Evolutionary conservation across 2,329 filamentous ascomycete genomes (phyloP), one percentile per base, ranked within the genome.

Genomic region (Pseudogymnoascus sp.): DNA sequence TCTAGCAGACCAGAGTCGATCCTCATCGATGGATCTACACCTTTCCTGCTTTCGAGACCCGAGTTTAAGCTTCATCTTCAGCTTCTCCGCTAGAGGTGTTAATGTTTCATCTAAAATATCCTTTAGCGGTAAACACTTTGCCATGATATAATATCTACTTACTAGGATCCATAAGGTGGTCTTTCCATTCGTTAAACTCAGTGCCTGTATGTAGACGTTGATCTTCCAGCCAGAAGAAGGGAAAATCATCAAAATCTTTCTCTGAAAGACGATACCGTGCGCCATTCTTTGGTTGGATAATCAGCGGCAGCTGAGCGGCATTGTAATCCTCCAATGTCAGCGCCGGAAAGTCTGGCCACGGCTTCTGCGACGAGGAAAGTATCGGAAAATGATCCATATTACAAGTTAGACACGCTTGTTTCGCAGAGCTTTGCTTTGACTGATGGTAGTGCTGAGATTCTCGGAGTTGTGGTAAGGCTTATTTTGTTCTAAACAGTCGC

Each of bases 211-310:
- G 49, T 34, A 56, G 28, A 14, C 25, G 9, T 18, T 18, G 8
- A 18, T 56, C 49, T 21, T 56, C 49, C 5, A 56, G n/a, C 49
- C 49, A 56, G n/a, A 56, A 56, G n/a, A 56, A 56, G 9, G 49
- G 49, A 5, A 56, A 56, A 14, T 56, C 49, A 3, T 56, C 49
- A 18, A 56, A 56, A 34, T 34, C 25, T 7, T 34, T 56, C 49
- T 56, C 9, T 18, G 49, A 18, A 14, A 56, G n/a, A 34, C 49
- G 49, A 56, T 56, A 56, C n/a, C 21, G n/a, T 56, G 49, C 18
- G 18, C 34, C 5, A 56, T 56, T 25, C 49, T 56, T 34, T 56
- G 49, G 49, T 12, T 31, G n/a, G 25, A 56, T n/a, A 12, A 56
- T 56, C 4, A 5, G 6, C n/a, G 49, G 49, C 9, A 18, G 28